phyloP scores from a whole-genome alignment of 116 monocot species.

The Zostera marina region DNA sequence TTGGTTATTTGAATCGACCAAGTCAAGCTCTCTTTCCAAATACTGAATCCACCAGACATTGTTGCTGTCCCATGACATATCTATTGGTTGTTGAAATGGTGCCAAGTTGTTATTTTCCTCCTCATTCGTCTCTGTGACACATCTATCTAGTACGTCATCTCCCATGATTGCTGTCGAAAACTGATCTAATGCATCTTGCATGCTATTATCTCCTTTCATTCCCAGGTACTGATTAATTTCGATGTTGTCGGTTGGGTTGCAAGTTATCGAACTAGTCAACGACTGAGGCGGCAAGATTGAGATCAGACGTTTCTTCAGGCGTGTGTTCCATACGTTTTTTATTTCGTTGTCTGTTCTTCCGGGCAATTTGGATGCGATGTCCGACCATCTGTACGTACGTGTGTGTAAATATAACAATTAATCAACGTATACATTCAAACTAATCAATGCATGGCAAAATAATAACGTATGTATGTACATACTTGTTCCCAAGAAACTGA shows the following conservation, averaged over 20 bases:
- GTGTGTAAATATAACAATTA: no score
- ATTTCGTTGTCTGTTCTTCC: slow-evolving; percentile 92
- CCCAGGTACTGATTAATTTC: no score
- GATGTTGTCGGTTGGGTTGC: no score
- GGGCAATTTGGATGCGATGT: slow-evolving; percentile 55
- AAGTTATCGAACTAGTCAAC: no score
- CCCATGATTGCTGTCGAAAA: no score
- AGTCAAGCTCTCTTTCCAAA: slow-evolving; percentile 56
- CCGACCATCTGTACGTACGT: slow-evolving; percentile 46
- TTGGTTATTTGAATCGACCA: slow-evolving; percentile 12
- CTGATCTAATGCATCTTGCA: no score
- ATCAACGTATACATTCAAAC: background rate
- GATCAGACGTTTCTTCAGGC: slow-evolving; percentile 54
- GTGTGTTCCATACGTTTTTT: slow-evolving; percentile 86
- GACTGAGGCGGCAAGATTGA: background rate
- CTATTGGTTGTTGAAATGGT: no score
- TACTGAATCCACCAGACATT: slow-evolving; percentile 45
- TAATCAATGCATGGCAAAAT: background rate
- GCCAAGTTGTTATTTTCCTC: no score
- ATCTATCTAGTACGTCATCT: no score
- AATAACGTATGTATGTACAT: background rate
- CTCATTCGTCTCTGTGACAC: no score
- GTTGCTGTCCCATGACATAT: no score
- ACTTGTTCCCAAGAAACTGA: slow-evolving; percentile 15
- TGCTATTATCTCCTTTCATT: no score